A percentile compares a stretch with the other conserved stretches of the same genome.
These are phyloP conservation scores for Trichaptum fuscoviolaceum DNA, from an alignment of 768 basidiomycete species.

Conservation along the genomic window DNA sequence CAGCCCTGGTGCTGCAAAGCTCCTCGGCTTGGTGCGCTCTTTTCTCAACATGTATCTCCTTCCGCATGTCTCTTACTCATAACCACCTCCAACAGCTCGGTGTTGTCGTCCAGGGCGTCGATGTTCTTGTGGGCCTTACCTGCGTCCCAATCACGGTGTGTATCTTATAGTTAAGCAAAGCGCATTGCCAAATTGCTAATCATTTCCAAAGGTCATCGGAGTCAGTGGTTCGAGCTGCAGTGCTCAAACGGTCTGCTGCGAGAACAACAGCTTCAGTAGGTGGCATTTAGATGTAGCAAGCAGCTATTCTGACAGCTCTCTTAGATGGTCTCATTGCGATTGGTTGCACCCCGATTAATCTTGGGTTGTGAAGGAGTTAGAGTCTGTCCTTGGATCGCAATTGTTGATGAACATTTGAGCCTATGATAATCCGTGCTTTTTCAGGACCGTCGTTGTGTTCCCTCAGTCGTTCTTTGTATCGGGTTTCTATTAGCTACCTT, in stretches of 20 bases:
- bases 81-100: not conserved
- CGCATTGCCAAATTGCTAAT: not conserved
- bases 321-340: conserved; percentile 28
- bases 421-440: not conserved
- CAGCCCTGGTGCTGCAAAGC: not conserved
- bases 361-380: conserved; percentile 9
- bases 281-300: not conserved
- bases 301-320: not conserved
- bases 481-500: not conserved
- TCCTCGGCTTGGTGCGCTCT: not conserved
- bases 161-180: too few species aligned
- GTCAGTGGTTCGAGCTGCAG: conserved; percentile 14
- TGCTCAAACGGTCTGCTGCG: conserved; percentile 15
- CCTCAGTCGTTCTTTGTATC: not conserved
- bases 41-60: not conserved
- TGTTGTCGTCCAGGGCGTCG: not conserved
- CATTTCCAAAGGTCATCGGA: conserved; percentile 11
- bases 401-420: not conserved
- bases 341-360: conserved; percentile 33
- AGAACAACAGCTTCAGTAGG: conserved; percentile 12
- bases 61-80: not conserved
- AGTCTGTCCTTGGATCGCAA: not conserved
- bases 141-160: conserved; percentile 19
- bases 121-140: conserved; percentile 15
- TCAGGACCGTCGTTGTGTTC: not conserved